Evolutionary conservation across 2,329 filamentous ascomycete genomes (phyloP), one percentile per base, ranked within the genome.

Genomic region (Orbilia javanica): DNA sequence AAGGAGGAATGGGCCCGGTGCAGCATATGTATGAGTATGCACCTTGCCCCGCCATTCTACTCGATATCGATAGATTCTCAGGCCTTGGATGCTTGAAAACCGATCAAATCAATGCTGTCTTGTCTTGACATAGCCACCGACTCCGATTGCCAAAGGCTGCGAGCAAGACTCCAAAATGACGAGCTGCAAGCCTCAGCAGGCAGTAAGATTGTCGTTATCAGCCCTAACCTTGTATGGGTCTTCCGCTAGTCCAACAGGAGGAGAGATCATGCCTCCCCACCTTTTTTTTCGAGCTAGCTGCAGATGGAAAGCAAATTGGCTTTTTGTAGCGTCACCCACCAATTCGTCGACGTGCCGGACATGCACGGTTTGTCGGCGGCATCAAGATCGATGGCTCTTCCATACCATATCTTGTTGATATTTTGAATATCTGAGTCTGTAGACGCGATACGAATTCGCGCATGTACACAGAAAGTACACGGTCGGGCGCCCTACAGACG

Each of bases 151-250:
- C 6, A 69, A 69, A 69, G 53, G 66, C 53, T 48, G 50, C 52
- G 66, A 60, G 50, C 25, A 31, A 68, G 27, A 34, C 27, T 53
- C 22, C 62, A 48, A 64, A 34, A 75, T 67, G 63, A 75, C 71
- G 71, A 75, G 63, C 66, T 66, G 70, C 62, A 67, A 65, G 64
- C 57, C 50, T 34, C 42, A 55, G 66, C 60, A 71, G 73, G 66
- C 50, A 66, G 67, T 72, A 60, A 78, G 73, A 68, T 68, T 72
- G 67, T 72, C 67, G 67, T 57, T 78, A 77, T 77, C 73, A 71
- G 73, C 73, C 66, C 73, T 71, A 71, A 53, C 62, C 67, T 68
- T 72, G 74, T 65, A 25, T 65, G 29, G 52, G 20, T 29, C 70
- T 52, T 31, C 29, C 34, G 64, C 53, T 52, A 46, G 69, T 62